Conservation (phyloP, 176 grass and related monocot genomes). For the Oryza australiensis region DNA sequence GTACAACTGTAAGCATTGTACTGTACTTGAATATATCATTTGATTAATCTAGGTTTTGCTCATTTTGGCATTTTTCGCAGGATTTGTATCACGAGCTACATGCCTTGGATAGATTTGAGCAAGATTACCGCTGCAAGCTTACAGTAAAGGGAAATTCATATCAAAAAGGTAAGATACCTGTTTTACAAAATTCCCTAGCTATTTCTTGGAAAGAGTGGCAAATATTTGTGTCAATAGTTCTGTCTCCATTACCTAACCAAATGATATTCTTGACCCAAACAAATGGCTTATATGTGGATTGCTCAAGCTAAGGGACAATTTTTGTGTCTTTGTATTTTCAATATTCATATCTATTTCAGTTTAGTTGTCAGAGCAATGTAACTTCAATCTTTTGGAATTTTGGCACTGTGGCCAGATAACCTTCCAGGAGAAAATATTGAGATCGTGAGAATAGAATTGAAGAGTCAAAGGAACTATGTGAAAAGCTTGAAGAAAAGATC, state of each 20-base stretch:
- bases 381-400: constrained; percentile 10
- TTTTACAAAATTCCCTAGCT: not conserved
- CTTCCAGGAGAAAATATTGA: constrained; percentile 67
- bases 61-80: constrained; percentile 38
- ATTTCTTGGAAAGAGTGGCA: not conserved
- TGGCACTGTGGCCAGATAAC: constrained; percentile 1
- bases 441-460: constrained; percentile 77
- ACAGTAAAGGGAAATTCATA: constrained; percentile 47
- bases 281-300: not conserved
- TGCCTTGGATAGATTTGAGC: constrained; percentile 84
- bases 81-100: constrained; percentile 91
- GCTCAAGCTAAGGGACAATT: not conserved
- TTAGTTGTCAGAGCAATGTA: not conserved
- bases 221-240: constrained; percentile 9
- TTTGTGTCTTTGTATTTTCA: constrained; percentile 10
- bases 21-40: constrained; percentile 17
- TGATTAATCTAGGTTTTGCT: constrained; percentile 8
- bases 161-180: constrained; percentile 48
- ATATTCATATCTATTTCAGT: constrained; percentile 3
- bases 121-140: constrained; percentile 59
- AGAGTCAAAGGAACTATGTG: constrained; percentile 83
- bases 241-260: not conserved
- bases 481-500: constrained; percentile 95
- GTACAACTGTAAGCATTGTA: constrained; percentile 67
- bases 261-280: constrained; percentile 8